Percentiles rank a stretch among this genome's conserved stretches.
Evolutionary conservation across 2,329 filamentous ascomycete genomes (phyloP).

Genomic region (Botrytis cinerea): DNA sequence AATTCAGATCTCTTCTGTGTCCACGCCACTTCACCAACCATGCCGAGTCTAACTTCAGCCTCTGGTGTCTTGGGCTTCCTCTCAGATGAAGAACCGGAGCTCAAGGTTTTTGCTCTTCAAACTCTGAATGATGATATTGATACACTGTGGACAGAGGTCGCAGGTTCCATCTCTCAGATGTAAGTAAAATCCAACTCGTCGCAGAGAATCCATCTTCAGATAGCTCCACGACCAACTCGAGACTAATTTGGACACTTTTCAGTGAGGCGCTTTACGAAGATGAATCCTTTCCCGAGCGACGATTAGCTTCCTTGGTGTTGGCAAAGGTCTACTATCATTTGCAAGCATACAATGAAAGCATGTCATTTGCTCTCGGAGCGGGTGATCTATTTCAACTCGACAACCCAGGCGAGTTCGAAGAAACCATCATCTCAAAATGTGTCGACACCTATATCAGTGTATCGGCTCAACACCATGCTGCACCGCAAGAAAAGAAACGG

Average conservation of each 20-base stretch:
- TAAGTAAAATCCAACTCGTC: constrained; percentile 49
- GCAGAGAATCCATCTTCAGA: not conserved
- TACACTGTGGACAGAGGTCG: constrained; percentile 96
- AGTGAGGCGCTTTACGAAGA: constrained; percentile 98
- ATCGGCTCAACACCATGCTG: constrained; percentile 59
- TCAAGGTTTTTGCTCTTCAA: constrained; percentile 93
- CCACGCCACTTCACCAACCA: constrained; percentile 44
- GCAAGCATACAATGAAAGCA: constrained; percentile 98
- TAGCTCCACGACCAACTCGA: not conserved
- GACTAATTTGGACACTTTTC: constrained; percentile 33
- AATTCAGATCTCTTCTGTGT: not conserved
- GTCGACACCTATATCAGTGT: constrained; percentile 95
- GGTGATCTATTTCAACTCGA: constrained; percentile 95
- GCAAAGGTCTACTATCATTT: constrained; percentile 99
- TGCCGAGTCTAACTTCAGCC: constrained; percentile 93
- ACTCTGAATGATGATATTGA: constrained; percentile 96
- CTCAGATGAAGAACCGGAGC: constrained; percentile 88
- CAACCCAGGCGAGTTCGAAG: constrained; percentile 89
- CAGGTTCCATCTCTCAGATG: constrained; percentile 90
- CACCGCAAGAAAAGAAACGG: constrained; percentile 51
- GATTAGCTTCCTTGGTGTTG: constrained; percentile 89
- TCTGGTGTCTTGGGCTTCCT: constrained; percentile 94
- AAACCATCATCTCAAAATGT: constrained; percentile 98
- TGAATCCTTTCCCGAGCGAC: constrained; percentile 88
- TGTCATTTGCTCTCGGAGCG: constrained; percentile 94